Conservation (phyloP, 192 early-diverging fungal genomes). For the Dissophora ornata region DNA sequence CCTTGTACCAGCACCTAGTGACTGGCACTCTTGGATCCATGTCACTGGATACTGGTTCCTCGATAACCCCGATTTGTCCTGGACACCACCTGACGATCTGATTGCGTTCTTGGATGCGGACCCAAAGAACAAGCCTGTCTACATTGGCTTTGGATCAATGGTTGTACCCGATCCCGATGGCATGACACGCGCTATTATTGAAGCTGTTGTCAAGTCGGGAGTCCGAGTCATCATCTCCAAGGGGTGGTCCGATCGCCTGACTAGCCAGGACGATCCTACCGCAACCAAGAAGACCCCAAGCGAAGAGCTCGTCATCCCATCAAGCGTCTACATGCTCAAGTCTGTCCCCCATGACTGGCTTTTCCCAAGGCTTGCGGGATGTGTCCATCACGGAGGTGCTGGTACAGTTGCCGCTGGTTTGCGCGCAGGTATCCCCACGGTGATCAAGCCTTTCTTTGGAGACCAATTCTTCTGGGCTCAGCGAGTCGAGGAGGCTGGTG, state of each 20-base stretch:
- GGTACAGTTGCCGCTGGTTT: conserved; percentile 81
- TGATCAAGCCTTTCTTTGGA: conserved; percentile 79
- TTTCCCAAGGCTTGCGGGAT: conserved; percentile 70
- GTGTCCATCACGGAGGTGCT: conserved; percentile 85
- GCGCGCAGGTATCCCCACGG: conserved; percentile 76
- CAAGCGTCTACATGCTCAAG: conserved; percentile 63
- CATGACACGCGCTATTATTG: conserved; percentile 69
- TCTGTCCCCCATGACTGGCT: conserved; percentile 85
- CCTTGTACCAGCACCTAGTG: conserved; percentile 68
- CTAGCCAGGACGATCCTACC: conserved; percentile 29
- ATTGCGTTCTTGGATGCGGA: conserved; percentile 65
- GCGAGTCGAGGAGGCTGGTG: conserved; percentile 70
- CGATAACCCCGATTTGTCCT: conserved; percentile 71
- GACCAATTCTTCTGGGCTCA: conserved; percentile 81
- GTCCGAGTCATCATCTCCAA: conserved; percentile 78
- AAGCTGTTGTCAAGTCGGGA: conserved; percentile 69
- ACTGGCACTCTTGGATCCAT: conserved; percentile 78
- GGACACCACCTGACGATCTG: conserved; percentile 65
- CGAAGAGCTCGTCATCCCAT: conserved; percentile 58
- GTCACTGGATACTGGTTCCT: conserved; percentile 82
- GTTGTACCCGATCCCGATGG: conserved; percentile 75
- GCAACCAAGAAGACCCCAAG: conserved; percentile 27
- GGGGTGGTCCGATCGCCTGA: conserved; percentile 75
- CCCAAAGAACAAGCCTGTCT: conserved; percentile 61
- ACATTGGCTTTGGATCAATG: conserved; percentile 86